phyloP scores from a whole-genome alignment of 2,329 filamentous ascomycete species.

The Byssothecium circinans region DNA sequence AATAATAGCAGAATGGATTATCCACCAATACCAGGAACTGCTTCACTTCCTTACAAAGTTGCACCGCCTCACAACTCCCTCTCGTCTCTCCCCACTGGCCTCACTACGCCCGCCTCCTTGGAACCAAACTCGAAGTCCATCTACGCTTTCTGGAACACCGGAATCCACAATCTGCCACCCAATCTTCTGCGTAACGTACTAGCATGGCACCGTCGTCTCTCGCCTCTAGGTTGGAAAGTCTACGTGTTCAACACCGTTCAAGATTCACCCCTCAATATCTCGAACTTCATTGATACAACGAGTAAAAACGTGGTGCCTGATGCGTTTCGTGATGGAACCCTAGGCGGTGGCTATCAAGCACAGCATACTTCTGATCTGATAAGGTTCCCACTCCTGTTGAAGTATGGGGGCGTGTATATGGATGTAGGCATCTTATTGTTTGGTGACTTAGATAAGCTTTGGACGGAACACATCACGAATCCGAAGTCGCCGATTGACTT shows the following conservation, averaged over 20 bases:
- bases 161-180: constrained; percentile 53
- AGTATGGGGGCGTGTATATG: constrained; percentile 61
- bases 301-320: constrained; percentile 51
- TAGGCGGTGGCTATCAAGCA: constrained; percentile 53
- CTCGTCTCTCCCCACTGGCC: constrained; percentile 6
- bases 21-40: constrained; percentile 16
- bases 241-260: constrained; percentile 54
- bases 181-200: constrained; percentile 58
- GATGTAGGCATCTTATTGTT: constrained; percentile 62
- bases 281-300: constrained; percentile 52
- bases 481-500: constrained; percentile 49
- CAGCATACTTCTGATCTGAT: constrained; percentile 63
- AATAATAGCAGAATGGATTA: constrained; percentile 13
- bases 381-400: constrained; percentile 58
- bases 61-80: constrained; percentile 1
- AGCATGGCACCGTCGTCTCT: constrained; percentile 58
- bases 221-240: constrained; percentile 55
- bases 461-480: constrained; percentile 54
- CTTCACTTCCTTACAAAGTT: constrained; percentile 4
- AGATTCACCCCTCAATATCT: constrained; percentile 52
- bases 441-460: constrained; percentile 58
- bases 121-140: constrained; percentile 55
- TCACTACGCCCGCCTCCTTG: constrained; percentile 33
- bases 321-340: constrained; percentile 54
- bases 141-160: constrained; percentile 62